Percentiles rank a stretch among this genome's conserved stretches.
phyloP scores from a whole-genome alignment of 2,329 filamentous ascomycete species.

The Pestalotiopsis fici region DNA sequence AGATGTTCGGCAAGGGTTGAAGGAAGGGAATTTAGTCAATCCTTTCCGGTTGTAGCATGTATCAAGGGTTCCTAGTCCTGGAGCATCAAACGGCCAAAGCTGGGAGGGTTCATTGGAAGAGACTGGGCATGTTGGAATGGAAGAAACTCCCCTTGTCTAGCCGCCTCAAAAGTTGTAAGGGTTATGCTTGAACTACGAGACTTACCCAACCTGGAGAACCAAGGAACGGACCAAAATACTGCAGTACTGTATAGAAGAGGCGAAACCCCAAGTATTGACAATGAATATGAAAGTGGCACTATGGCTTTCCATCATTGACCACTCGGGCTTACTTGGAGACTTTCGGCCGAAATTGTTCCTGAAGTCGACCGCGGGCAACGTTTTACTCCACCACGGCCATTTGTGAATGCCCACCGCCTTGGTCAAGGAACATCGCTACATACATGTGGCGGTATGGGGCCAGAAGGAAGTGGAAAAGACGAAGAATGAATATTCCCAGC shows the following conservation, averaged over 20 bases:
- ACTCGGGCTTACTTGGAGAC: background rate
- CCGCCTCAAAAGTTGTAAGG: background rate
- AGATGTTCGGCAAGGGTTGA: background rate
- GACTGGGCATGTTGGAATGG: background rate
- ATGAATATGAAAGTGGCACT: background rate
- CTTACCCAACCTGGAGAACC: too few species aligned
- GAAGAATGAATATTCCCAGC: background rate
- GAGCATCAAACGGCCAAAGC: background rate
- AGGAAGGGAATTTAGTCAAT: background rate
- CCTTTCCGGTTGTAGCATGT: background rate
- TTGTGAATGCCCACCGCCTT: background rate
- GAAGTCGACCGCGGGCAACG: background rate
- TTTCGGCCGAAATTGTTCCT: background rate
- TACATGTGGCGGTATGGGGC: background rate
- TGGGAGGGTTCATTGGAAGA: background rate
- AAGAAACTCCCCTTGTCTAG: background rate
- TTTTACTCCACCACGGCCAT: background rate
- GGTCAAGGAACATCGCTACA: background rate
- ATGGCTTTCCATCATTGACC: background rate
- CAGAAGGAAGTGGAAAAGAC: background rate
- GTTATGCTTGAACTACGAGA: too few species aligned
- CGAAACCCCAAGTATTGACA: background rate
- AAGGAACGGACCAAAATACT: too few species aligned
- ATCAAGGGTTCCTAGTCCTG: background rate
- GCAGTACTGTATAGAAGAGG: background rate